Percentiles rank a stretch among this genome's conserved stretches.
These are phyloP conservation scores for Ogataea paradorogensis DNA, from an alignment of 805 yeast genomes.

Conservation along the genomic window DNA sequence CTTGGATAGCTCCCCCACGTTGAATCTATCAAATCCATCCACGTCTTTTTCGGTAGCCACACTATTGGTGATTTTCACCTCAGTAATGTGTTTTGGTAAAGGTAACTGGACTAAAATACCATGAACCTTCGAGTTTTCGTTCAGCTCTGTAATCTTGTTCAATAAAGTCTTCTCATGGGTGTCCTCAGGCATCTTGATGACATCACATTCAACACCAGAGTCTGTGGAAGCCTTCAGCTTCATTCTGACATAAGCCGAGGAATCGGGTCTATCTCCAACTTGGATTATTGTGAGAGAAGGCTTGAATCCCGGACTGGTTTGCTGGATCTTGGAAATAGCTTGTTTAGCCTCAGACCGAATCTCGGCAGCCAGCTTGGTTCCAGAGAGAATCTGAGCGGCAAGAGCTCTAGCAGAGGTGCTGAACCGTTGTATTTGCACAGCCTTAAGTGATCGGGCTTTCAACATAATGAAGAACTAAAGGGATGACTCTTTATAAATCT, in stretches of 20 bases:
- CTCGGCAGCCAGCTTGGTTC: conserved; percentile 43
- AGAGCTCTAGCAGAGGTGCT: conserved; percentile 15
- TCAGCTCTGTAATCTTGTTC: conserved; percentile 51
- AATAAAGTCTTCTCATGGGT: conserved; percentile 57
- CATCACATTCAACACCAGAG: conserved; percentile 60
- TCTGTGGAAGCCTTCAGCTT: conserved; percentile 74
- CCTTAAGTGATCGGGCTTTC: conserved; percentile 10
- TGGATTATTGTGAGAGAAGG: conserved; percentile 72
- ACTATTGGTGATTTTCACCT: conserved; percentile 61
- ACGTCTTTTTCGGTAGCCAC: conserved; percentile 71
- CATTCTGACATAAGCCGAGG: conserved; percentile 79
- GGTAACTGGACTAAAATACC: conserved; percentile 80
- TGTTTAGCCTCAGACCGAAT: conserved; percentile 42
- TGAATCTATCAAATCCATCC: conserved; percentile 78
- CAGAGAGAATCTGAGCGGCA: conserved; percentile 40
- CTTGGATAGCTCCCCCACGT: conserved; percentile 74
- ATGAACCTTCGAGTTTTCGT: conserved; percentile 58
- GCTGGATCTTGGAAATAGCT: conserved; percentile 41
- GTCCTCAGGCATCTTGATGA: conserved; percentile 55
- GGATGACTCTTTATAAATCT: neutral
- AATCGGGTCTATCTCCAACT: conserved; percentile 75
- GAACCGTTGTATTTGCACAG: conserved; percentile 14
- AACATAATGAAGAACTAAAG: conserved; percentile 5
- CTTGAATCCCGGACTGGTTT: conserved; percentile 49
- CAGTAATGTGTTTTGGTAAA: conserved; percentile 67